These are phyloP conservation scores for Oryza glumipatula DNA, from an alignment of 176 grass and related monocot species.

Conservation along the genomic window DNA sequence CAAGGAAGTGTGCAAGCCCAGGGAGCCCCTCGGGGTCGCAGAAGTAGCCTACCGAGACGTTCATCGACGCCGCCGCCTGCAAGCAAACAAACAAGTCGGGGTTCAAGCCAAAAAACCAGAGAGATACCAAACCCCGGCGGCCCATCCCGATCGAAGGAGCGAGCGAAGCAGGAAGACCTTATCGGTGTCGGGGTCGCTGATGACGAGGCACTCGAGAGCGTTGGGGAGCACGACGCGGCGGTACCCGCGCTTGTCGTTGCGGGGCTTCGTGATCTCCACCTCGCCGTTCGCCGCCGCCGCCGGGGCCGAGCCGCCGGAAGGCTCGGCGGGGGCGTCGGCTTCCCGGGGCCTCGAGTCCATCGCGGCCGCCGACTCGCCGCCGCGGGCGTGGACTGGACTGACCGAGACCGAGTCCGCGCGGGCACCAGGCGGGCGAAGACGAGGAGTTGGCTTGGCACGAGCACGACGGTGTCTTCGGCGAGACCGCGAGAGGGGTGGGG, in stretches of 20 bases:
- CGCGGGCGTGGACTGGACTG: neutral
- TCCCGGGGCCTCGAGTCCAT: constrained; percentile 41
- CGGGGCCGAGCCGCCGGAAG: constrained; percentile 20
- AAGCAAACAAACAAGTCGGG: constrained; percentile 15
- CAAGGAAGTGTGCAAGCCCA: constrained; percentile 95
- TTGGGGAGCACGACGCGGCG: constrained; percentile 88
- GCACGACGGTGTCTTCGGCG: too few relatives aligned
- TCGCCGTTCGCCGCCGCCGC: constrained; percentile 28
- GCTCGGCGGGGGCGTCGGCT: neutral
- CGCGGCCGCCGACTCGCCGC: neutral
- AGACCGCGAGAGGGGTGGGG: too few relatives aligned
- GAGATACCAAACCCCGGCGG: neutral
- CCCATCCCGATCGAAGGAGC: constrained; percentile 19
- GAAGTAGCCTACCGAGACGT: constrained; percentile 80
- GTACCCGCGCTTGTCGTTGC: constrained; percentile 86
- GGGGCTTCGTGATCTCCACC: constrained; percentile 75
- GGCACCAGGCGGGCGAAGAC: too few relatives aligned
- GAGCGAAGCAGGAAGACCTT: constrained; percentile 49
- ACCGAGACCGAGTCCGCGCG: neutral
- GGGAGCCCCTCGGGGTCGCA: constrained; percentile 85
- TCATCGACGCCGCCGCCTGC: constrained; percentile 90
- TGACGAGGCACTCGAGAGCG: constrained; percentile 73
- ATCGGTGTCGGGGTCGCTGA: constrained; percentile 96
- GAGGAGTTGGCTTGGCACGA: too few relatives aligned
- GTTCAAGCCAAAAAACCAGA: neutral